Base-by-base conservation (phyloP, 495 filamentous ascomycete species). In the Saxispiralis lemnorum region DNA sequence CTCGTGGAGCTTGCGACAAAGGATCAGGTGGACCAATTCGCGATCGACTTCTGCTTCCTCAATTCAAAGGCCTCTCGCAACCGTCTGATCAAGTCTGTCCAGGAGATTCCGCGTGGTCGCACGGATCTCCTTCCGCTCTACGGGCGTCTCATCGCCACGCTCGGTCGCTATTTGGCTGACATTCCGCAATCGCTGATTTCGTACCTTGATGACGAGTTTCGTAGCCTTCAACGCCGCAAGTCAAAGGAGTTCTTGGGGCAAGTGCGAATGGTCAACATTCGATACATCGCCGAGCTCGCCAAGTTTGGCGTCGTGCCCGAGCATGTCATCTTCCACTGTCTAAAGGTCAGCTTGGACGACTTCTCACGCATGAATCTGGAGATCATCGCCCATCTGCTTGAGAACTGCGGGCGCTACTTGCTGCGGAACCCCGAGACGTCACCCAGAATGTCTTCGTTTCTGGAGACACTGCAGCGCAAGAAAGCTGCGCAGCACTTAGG, bases 301-400 rank as follows among this genome's bases (percentile, higher is more conserved):
- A 99, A 99, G 54, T 99, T 96, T 56, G 88, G 89, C 33, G 83
- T 96, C 20, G 87, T 99, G 16, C 92, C 89, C 7, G 88, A 99
- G 60, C 89, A 99, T 58, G 87, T 96, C 51, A 89, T 96, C 45
- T 99, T 99, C 62, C 92, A 99, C 53, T 96, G 88, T 61, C 72
- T 99, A 47, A 96, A 93, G 59, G 87, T 99, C 52, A 89, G 89
- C 46, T 65, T 96, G 6, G 92, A 99, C 53, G 89, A 99, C 48
- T 96, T 99, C 51, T 94, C 93, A 7, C 74, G 87, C 49, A 92
- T 93, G 76, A 96, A 96, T 54, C 92, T 99, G 46, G 92, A 99
- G 59, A 94, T 99, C 52, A 93, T 96, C 49, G 88, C 87, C 52
- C 86, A 92, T 52, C 66, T 95, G n/a, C 69, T 99, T 7, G 89